phyloP scores from a whole-genome alignment of 2,329 filamentous ascomycete species.

The Verticillium klebahnii region DNA sequence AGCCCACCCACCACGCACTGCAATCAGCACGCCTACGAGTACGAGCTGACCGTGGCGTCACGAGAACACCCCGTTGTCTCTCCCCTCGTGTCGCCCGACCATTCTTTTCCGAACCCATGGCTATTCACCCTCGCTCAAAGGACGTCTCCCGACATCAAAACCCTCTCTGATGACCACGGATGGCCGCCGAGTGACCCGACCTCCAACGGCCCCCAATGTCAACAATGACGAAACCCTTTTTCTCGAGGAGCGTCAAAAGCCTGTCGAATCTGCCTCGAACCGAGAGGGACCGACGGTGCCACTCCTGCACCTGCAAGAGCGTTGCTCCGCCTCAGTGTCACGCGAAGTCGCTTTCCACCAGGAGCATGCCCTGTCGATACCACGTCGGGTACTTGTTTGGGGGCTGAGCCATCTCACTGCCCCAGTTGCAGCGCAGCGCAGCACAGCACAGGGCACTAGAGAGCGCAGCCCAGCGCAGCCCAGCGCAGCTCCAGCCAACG shows the following conservation, averaged over 20 bases:
- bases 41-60: background rate
- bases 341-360: background rate
- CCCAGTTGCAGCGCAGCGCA: background rate
- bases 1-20: background rate
- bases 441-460: background rate
- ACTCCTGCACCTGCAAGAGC: background rate
- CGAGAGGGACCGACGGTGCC: background rate
- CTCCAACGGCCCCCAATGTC: background rate
- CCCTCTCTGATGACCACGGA: background rate
- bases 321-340: background rate
- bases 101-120: background rate
- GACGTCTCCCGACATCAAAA: background rate
- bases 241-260: background rate
- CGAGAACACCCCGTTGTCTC: background rate
- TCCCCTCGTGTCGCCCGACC: background rate
- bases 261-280: background rate
- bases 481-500: background rate
- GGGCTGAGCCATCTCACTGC: background rate
- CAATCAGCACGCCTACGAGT: no score
- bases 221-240: background rate
- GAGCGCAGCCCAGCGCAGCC: background rate
- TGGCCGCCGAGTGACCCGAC: background rate
- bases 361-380: background rate
- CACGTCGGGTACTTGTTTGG: background rate
- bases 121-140: background rate